Percentiles rank a stretch among this genome's conserved stretches.
Evolutionary conservation across 331 rosid species (phyloP).

Genomic region (Acacia concinna): DNA sequence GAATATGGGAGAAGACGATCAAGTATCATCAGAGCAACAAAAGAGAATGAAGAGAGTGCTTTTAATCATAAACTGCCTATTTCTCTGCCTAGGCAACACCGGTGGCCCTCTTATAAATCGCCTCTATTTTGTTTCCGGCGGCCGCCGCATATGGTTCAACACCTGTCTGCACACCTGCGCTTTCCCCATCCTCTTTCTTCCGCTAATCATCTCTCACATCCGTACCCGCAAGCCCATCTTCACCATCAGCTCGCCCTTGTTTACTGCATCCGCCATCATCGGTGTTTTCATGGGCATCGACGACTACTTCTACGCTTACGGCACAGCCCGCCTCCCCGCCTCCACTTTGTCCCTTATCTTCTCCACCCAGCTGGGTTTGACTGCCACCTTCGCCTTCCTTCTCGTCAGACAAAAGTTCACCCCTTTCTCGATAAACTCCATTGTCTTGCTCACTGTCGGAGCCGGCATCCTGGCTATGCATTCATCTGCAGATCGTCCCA

Average conservation of each 20-base stretch:
- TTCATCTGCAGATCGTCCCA: neutral
- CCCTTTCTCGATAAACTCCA: neutral
- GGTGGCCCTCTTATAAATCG: slow-evolving; percentile 80
- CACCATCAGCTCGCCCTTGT: neutral
- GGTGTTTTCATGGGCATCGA: neutral
- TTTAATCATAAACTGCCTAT: slow-evolving; percentile 45
- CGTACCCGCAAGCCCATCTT: slow-evolving; percentile 29
- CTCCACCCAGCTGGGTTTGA: neutral
- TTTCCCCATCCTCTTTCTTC: slow-evolving; percentile 63
- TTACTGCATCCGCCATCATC: neutral
- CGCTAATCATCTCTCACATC: slow-evolving; percentile 37
- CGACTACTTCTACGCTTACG: neutral
- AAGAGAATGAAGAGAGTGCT: slow-evolving; percentile 33
- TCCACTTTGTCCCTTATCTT: neutral
- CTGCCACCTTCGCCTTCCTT: neutral
- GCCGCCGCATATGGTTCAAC: slow-evolving; percentile 73
- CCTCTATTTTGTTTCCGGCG: slow-evolving; percentile 87
- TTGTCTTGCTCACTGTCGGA: neutral
- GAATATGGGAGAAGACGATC: neutral
- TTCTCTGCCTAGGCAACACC: slow-evolving; percentile 54
- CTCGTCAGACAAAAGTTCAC: neutral
- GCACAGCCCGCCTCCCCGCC: neutral
- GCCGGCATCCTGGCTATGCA: neutral
- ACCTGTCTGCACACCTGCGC: slow-evolving; percentile 66
- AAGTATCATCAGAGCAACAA: neutral